phyloP scores from a whole-genome alignment of 495 filamentous ascomycete species.

The Venustampulla echinocandica region DNA sequence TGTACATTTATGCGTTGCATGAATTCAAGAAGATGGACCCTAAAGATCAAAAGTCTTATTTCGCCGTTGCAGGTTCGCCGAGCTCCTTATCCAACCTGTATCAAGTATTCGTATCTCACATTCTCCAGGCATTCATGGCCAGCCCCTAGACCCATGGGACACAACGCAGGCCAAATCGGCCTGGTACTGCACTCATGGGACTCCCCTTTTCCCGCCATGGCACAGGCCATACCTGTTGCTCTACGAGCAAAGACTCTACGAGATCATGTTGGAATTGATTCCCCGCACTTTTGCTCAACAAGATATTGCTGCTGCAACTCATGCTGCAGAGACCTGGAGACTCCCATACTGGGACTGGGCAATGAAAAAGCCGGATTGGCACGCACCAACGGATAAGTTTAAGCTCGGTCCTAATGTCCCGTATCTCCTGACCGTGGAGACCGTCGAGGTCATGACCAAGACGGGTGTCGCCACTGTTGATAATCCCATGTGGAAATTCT shows the following conservation, averaged over 20 bases:
- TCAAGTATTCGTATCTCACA: no score
- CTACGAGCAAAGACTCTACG: conserved; percentile 32
- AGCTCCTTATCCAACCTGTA: no score
- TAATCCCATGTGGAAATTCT: conserved; percentile 32
- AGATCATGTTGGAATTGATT: conserved; percentile 22
- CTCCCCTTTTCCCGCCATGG: conserved; percentile 59
- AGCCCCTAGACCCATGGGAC: conserved; percentile 2
- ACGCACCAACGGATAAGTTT: not conserved
- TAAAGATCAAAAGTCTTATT: conserved; percentile 2
- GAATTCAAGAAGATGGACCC: conserved; percentile 4
- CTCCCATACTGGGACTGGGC: conserved; percentile 50
- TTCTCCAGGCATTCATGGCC: conserved; percentile 2
- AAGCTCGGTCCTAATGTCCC: conserved; percentile 4
- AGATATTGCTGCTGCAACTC: conserved; percentile 26
- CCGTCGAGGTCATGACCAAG: conserved; percentile 26
- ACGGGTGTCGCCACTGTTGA: conserved; percentile 7
- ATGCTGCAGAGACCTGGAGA: conserved; percentile 37
- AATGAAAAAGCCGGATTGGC: conserved; percentile 21
- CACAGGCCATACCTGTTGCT: conserved; percentile 60
- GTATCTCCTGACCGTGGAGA: conserved; percentile 24
- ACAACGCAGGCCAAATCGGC: not conserved
- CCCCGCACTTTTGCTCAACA: conserved; percentile 4
- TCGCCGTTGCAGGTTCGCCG: not conserved
- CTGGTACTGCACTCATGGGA: conserved; percentile 55
- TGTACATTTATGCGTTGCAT: conserved; percentile 3